Evolutionary conservation across 1,284 basidiomycete species (phyloP).

Genomic region (Tylopilus sp.): DNA sequence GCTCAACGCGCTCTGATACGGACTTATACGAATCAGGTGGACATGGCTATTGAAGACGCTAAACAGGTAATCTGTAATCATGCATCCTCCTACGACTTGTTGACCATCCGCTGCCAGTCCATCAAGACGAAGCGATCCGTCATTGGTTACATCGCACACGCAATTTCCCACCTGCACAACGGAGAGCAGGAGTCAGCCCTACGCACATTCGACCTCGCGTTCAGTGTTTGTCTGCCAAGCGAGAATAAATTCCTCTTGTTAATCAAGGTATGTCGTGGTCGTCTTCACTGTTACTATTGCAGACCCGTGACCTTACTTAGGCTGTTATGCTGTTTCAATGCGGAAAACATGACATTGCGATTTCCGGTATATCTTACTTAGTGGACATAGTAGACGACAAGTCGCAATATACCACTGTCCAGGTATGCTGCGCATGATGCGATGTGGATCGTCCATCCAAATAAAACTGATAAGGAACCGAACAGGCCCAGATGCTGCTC

Average conservation of each 20-base stretch:
- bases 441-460: too few relatives aligned
- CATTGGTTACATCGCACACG: constrained; percentile 9
- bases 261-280: too few relatives aligned
- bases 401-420: background rate
- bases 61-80: constrained; percentile 2
- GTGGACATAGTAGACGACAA: background rate
- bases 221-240: too few relatives aligned
- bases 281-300: too few relatives aligned
- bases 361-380: too few relatives aligned
- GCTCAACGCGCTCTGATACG: constrained; percentile 5
- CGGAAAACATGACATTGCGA: too few relatives aligned
- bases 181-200: constrained; percentile 1
- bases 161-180: background rate
- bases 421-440: background rate
- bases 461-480: background rate
- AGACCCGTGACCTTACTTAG: too few relatives aligned
- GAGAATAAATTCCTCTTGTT: too few relatives aligned
- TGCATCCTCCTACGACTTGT: background rate
- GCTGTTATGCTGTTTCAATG: too few relatives aligned
- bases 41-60: constrained; percentile 3
- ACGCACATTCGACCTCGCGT: constrained; percentile 8
- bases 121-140: background rate
- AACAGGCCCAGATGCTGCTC: constrained; percentile 2
- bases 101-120: background rate
- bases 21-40: background rate